Evolutionary conservation across 352 stramenopile genomes (phyloP).

Genomic region (Pythium aristosporum): DNA sequence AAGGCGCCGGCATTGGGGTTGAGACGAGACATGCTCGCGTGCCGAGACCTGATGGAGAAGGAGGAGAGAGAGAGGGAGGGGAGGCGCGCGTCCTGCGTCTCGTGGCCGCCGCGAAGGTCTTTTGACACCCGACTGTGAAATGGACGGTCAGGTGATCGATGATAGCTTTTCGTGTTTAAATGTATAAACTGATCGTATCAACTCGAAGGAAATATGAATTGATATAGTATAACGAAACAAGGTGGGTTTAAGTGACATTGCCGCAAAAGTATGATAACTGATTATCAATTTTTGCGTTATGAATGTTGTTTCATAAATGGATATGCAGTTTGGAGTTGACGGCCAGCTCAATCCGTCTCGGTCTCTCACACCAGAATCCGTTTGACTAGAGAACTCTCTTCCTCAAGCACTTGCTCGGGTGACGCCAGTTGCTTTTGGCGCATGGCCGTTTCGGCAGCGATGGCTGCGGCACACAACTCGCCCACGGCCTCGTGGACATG

Average conservation of each 20-base stretch:
- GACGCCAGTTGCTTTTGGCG: background rate
- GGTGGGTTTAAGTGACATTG: background rate
- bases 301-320: background rate
- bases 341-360: background rate
- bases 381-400: background rate
- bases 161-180: background rate
- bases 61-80: background rate
- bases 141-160: background rate
- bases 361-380: conserved; percentile 2
- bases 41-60: background rate
- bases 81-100: background rate
- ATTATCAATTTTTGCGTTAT: conserved; percentile 3
- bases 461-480: background rate
- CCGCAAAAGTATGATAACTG: no score
- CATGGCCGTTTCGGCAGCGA: background rate
- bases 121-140: background rate
- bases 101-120: background rate
- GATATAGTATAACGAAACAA: background rate
- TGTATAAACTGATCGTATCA: background rate
- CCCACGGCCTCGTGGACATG: background rate
- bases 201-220: background rate
- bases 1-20: conserved; percentile 86
- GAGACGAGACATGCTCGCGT: conserved; percentile 44
- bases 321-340: background rate
- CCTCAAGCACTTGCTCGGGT: conserved; percentile 3